These are phyloP conservation scores for Nicotiana obtusifolia DNA, from an alignment of 257 asterid genomes.

Conservation along the genomic window DNA sequence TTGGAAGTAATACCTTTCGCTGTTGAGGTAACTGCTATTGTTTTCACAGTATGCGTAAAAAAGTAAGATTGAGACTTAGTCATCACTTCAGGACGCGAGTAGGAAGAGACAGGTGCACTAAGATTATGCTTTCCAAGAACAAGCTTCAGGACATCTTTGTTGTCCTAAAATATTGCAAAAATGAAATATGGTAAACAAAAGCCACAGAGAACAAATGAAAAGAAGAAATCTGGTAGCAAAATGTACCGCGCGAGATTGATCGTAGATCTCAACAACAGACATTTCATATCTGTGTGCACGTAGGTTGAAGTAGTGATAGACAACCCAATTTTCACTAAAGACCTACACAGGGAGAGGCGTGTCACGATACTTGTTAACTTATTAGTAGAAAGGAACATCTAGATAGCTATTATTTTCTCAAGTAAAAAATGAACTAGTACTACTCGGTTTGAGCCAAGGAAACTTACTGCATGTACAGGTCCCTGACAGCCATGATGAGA, in stretches of 20 bases:
- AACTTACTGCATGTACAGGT: conserved; percentile 84
- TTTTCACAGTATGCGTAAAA: conserved; percentile 71
- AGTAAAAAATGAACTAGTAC: not conserved
- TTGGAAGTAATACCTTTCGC: conserved; percentile 96
- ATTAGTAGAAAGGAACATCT: not conserved
- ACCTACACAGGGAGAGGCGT: conserved; percentile 41
- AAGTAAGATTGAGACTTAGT: conserved; percentile 87
- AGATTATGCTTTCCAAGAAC: conserved; percentile 87
- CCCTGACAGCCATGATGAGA: conserved; percentile 96
- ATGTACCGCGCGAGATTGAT: conserved; percentile 91
- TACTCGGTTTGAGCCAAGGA: conserved; percentile 9
- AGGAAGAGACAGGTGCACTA: conserved; percentile 80
- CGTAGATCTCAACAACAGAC: conserved; percentile 97
- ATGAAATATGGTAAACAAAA: conserved; percentile 12
- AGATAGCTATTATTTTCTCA: not conserved
- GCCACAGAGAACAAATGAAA: conserved; percentile 8
- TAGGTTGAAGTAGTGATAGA: conserved; percentile 95
- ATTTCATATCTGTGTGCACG: conserved; percentile 96
- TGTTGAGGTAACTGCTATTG: conserved; percentile 82
- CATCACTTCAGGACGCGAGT: conserved; percentile 77
- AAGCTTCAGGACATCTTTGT: conserved; percentile 88
- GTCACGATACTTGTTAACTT: not conserved
- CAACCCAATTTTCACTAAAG: conserved; percentile 95
- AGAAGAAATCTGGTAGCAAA: conserved; percentile 22
- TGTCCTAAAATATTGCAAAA: conserved; percentile 51